Evolutionary conservation across 163 green algal genomes (phyloP).

Genomic region (Chloromonas sp.): DNA sequence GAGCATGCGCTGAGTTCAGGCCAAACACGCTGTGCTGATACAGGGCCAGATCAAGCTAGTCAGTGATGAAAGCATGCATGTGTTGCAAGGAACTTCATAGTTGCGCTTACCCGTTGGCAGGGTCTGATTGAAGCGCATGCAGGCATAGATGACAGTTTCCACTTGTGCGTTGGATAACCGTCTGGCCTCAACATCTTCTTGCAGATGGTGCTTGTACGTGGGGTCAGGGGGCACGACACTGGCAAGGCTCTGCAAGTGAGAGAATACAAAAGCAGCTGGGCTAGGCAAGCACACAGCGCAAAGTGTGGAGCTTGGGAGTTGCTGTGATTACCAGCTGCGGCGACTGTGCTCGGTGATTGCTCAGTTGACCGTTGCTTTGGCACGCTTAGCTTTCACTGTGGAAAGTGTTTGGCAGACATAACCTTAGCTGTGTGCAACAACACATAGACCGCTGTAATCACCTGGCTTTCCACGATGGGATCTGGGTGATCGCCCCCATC

Average conservation of each 20-base stretch:
- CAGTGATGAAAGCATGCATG: background rate
- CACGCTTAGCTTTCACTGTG: too few species aligned
- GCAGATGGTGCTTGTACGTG: constrained; percentile 4
- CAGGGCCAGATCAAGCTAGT: background rate
- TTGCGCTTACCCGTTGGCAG: constrained; percentile 29
- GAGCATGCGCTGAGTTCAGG: too few species aligned
- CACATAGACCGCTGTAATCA: too few species aligned
- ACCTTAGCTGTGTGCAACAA: too few species aligned
- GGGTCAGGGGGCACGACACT: background rate
- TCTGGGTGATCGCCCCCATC: constrained; percentile 53
- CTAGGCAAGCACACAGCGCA: background rate
- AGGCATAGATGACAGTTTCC: constrained; percentile 70
- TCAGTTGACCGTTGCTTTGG: too few species aligned
- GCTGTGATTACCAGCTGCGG: too few species aligned
- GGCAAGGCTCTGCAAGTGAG: constrained; percentile 1
- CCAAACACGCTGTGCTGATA: too few species aligned
- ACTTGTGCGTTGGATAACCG: constrained; percentile 38
- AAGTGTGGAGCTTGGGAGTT: too few species aligned
- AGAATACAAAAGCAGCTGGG: background rate
- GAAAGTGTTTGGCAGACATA: too few species aligned
- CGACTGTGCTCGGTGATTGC: too few species aligned
- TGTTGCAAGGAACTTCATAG: too few species aligned
- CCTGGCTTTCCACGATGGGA: constrained; percentile 63
- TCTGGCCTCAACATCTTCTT: background rate
- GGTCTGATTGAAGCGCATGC: constrained; percentile 53